phyloP scores from a whole-genome alignment of 2,329 filamentous ascomycete genomes.

The Penicillium sp. region DNA sequence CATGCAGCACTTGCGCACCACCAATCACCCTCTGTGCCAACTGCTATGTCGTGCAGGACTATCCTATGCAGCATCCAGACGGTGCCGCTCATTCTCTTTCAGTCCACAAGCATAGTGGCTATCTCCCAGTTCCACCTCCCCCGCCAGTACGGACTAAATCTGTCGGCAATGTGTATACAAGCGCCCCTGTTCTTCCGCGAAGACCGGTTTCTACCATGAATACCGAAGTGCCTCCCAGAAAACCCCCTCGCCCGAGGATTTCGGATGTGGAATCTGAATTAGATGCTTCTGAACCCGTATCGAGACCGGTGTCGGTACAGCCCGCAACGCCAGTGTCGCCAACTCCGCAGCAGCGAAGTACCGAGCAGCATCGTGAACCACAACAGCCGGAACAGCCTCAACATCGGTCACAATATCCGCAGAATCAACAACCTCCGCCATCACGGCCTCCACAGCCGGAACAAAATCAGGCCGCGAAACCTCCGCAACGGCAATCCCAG shows the following conservation, averaged over 20 bases:
- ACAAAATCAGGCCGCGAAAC: too few species aligned
- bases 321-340: background rate
- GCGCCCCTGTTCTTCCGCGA: background rate
- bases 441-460: too few species aligned
- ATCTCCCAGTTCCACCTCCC: background rate
- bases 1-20: slow-evolving; percentile 1
- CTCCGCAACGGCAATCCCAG: too few species aligned
- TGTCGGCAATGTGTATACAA: background rate
- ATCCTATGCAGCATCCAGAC: background rate
- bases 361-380: background rate
- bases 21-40: background rate
- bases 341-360: background rate
- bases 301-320: background rate
- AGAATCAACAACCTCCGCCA: background rate
- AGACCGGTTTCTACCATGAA: background rate
- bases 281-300: background rate
- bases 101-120: background rate
- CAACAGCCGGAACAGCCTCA: background rate
- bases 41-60: background rate
- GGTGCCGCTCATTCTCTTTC: background rate
- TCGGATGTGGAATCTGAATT: background rate
- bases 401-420: background rate
- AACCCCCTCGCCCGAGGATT: background rate
- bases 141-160: background rate
- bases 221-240: background rate